These are phyloP conservation scores for Rutidosis leptorrhynchoides DNA, from an alignment of 129 eudicot genomes.

Conservation along the genomic window DNA sequence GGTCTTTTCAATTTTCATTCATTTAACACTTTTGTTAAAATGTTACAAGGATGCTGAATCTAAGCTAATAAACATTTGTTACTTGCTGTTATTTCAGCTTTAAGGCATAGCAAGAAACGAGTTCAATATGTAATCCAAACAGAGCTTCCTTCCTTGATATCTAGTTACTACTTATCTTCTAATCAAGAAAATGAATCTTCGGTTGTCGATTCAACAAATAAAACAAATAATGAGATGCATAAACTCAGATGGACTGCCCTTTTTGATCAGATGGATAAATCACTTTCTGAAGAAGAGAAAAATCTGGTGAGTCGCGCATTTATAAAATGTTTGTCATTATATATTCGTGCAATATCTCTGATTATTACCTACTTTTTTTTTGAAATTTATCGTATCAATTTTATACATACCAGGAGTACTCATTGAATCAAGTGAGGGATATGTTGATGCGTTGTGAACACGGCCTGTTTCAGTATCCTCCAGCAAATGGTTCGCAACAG, in stretches of 20 bases:
- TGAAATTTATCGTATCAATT: background rate
- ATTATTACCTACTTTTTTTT: background rate
- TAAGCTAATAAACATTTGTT: slow-evolving; percentile 14
- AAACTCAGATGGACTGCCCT: slow-evolving; percentile 59
- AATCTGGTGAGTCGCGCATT: slow-evolving; percentile 51
- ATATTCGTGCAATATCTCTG: background rate
- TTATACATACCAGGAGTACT: background rate
- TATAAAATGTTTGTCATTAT: slow-evolving; percentile 4
- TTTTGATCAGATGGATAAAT: slow-evolving; percentile 70
- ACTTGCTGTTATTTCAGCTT: slow-evolving; percentile 49
- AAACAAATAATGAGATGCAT: slow-evolving; percentile 48
- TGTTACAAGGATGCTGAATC: background rate
- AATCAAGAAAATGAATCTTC: slow-evolving; percentile 45
- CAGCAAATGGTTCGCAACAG: slow-evolving; percentile 37
- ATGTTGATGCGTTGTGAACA: slow-evolving; percentile 70
- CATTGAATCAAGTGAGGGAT: slow-evolving; percentile 63
- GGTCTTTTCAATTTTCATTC: slow-evolving; percentile 5
- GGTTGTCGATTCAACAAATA: slow-evolving; percentile 15
- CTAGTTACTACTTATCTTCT: slow-evolving; percentile 62
- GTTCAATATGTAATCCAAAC: slow-evolving; percentile 54
- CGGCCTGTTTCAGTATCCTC: slow-evolving; percentile 42
- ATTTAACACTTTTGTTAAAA: background rate
- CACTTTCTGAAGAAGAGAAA: slow-evolving; percentile 87
- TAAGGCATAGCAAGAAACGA: slow-evolving; percentile 76
- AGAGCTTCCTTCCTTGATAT: slow-evolving; percentile 41